Percentiles rank a stretch among this genome's conserved stretches.
Evolutionary conservation across 169 alveolate species (phyloP).

Genomic region (Toxoplasma gondii): DNA sequence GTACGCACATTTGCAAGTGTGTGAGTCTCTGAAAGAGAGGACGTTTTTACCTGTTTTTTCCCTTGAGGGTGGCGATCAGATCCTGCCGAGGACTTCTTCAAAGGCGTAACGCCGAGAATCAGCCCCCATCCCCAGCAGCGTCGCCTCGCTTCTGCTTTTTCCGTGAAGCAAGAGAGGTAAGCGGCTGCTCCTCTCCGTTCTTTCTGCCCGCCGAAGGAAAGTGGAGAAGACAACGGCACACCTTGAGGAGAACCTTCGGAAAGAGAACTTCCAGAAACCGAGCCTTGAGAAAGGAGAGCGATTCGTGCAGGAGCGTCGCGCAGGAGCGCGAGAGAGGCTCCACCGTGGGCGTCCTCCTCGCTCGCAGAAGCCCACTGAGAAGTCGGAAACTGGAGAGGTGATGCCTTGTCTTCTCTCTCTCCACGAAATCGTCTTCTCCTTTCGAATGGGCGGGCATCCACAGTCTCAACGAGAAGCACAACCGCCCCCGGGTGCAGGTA

Average conservation of each 20-base stretch:
- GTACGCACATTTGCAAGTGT: too few species aligned
- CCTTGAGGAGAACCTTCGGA: too few species aligned
- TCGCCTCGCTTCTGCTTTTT: neutral
- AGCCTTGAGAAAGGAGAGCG: neutral
- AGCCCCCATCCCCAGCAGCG: neutral
- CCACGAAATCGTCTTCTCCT: too few species aligned
- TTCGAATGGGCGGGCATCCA: neutral
- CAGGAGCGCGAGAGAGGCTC: neutral
- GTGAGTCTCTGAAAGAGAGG: too few species aligned
- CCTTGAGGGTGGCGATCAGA: too few species aligned
- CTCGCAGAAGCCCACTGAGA: neutral
- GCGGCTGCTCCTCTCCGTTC: neutral
- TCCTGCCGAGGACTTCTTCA: neutral
- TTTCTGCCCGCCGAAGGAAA: neutral
- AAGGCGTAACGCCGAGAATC: neutral
- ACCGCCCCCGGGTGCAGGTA: neutral
- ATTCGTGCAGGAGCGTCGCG: neutral
- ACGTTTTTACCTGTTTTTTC: too few species aligned
- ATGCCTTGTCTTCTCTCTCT: neutral
- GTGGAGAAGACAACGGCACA: neutral
- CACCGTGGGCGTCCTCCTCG: neutral
- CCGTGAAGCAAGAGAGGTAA: neutral
- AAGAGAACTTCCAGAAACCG: too few species aligned
- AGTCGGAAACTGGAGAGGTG: neutral
- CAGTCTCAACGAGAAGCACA: conserved; percentile 21